These are phyloP conservation scores for Auricularia auricula-judae DNA, from an alignment of 768 basidiomycete species.

Conservation along the genomic window DNA sequence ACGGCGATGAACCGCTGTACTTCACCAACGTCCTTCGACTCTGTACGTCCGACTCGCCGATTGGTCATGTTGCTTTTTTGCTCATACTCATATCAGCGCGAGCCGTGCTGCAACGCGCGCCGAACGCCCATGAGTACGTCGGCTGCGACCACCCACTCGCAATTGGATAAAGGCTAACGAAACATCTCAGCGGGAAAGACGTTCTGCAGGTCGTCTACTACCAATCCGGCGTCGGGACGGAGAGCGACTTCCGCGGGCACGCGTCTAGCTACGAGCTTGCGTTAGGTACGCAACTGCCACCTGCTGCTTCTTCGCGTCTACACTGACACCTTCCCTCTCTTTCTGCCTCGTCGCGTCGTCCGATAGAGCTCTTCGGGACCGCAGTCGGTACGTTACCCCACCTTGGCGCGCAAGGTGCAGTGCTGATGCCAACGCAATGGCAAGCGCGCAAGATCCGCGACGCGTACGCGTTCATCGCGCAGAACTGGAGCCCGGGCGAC, in stretches of 20 bases:
- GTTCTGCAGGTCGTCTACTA: conserved; percentile 4
- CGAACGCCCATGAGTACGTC: neutral
- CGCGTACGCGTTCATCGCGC: conserved; percentile 9
- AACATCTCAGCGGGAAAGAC: neutral
- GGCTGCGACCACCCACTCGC: too few relatives aligned
- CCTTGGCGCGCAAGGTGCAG: too few relatives aligned
- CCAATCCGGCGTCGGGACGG: neutral
- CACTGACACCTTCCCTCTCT: neutral
- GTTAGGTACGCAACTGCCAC: neutral
- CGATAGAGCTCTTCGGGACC: neutral
- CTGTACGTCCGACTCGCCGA: neutral
- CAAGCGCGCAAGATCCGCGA: conserved; percentile 5
- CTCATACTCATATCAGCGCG: neutral
- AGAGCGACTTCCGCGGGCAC: conserved; percentile 1
- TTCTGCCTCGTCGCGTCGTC: too few relatives aligned
- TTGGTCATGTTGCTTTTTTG: too few relatives aligned
- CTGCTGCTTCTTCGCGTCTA: neutral
- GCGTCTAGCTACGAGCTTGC: neutral
- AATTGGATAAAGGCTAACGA: too few relatives aligned
- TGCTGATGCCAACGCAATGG: too few relatives aligned
- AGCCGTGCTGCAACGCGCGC: neutral
- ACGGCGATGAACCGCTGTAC: neutral
- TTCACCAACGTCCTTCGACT: neutral
- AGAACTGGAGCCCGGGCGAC: conserved; percentile 2
- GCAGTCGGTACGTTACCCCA: neutral